Evolutionary conservation across 139 green algal genomes (phyloP), one percentile per base, ranked within the genome.

Genomic region (Trebouxia sp.): DNA sequence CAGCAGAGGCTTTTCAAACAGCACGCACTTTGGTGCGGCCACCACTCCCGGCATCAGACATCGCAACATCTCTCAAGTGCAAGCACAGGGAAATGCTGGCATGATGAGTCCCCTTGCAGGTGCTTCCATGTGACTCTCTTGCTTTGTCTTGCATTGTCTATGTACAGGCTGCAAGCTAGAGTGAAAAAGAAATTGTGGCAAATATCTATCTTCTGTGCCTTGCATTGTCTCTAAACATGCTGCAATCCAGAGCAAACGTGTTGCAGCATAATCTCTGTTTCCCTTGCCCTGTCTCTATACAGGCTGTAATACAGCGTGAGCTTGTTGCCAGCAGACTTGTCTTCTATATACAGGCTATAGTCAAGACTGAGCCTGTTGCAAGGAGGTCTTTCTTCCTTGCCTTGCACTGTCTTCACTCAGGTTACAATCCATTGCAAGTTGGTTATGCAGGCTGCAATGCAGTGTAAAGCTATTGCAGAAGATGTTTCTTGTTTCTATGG

Each of bases 1-100:
- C 11, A 79, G 5, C 12, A 78, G 75, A 69, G 22, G 11, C 76
- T 20, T 3, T 17, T 42, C 58, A 78, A 35, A 30, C n/a, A 53
- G 22, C 41, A 51, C 69, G 24, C 69, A 53, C n/a, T 53, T 77
- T 77, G 42, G 12, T n/a, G 17, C 38, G 26, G 39, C 69, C 41
- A 55, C 26, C 26, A 77, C 69, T 8, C 43, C 69, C 6, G 62
- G 30, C 76, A 65, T 69, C 17, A 58, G 45, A 26, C 81, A 72
- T 37, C 65, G 75, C n/a, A 69, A 78, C 43, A 83, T 79, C 20
- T 47, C 50, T 4, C 76, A 85, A 37, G 75, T 74, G 62, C 65
- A 83, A 51, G 75, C 75, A 1, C n/a, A 42, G 15, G 75, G 62
- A 35, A 42, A 69, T 0, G 47, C 81, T 24, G 78, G 75, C 41